Evolutionary conservation across 1,139 yeast genomes (phyloP), one percentile per base, ranked within the genome.

Genomic region (Lodderomyces parapsilosis): DNA sequence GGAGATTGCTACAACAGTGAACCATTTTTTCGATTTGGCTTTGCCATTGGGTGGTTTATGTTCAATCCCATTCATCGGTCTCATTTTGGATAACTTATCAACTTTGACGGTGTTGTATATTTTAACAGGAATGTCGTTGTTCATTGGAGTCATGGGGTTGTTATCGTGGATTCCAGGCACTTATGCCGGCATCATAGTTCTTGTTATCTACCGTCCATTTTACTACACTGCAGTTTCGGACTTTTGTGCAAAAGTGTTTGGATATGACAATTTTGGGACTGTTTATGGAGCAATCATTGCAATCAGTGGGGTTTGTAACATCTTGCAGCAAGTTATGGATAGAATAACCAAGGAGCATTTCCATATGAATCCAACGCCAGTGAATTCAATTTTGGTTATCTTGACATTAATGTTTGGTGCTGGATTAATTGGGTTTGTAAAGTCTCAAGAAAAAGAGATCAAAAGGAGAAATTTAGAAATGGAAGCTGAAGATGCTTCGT

Each of bases 161-260:
- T 51, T 86, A 10, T 66, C 84, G 1, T 66, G 73, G 59, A 58
- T 77, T 22, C 77, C 78, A 18, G 65, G 68, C 2, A 76, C 86
- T 11, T 74, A 84, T 53, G 40, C 76, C 1, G 94, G 95, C 8
- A 84, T 89, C 36, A 53, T 79, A 1, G 55, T 86, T 23, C 71
- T 91, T 51, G 96, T 88, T n/a, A 70, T 87, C 1, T 90, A 86
- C 63, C 76, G 98, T 60, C 97, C 98, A 13, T 86, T 90, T 57
- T 89, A 86, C 58, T 91, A 90, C 63, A 90, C 98, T 2, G 89
- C 96, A 0, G 87, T 90, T 1, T 86, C 96, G 4, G 97, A 91
- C 62, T 88, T 83, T 58, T 80, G 91, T 59, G 95, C 96, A 36
- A 91, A 91, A 58, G 94, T 90, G 17, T 91, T 91, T 68, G 98